These are phyloP conservation scores for Coemansia sp. DNA, from an alignment of 192 early-diverging fungal species.

Conservation along the genomic window DNA sequence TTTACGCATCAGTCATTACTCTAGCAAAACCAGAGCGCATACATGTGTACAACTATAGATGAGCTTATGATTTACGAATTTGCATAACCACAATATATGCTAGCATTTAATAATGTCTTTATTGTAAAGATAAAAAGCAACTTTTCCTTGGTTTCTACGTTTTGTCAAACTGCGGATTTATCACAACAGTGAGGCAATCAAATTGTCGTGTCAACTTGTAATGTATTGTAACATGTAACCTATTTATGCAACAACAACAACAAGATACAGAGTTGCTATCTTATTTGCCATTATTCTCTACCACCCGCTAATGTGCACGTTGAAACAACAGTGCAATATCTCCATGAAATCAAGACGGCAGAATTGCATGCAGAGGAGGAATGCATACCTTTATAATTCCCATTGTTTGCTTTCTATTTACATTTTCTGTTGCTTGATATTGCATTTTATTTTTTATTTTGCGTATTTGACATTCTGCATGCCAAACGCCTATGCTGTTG, in stretches of 20 bases:
- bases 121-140: no score
- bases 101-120: no score
- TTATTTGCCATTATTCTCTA: neutral
- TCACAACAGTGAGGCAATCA: no score
- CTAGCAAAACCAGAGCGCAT: no score
- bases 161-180: no score
- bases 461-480: neutral
- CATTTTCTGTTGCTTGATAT: neutral
- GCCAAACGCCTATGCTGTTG: neutral
- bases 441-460: neutral
- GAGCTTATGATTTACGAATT: no score
- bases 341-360: constrained; percentile 2
- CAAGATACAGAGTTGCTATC: neutral
- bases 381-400: neutral
- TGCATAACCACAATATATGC: no score
- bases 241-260: neutral
- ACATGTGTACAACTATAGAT: no score
- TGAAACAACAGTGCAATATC: neutral
- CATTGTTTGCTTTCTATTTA: neutral
- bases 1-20: no score
- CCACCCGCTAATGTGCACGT: neutral
- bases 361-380: constrained; percentile 5
- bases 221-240: no score
- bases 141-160: no score
- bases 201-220: no score